These are phyloP conservation scores for Trichoderma koningiopsis DNA, from an alignment of 2,329 filamentous ascomycete species.

Conservation along the genomic window DNA sequence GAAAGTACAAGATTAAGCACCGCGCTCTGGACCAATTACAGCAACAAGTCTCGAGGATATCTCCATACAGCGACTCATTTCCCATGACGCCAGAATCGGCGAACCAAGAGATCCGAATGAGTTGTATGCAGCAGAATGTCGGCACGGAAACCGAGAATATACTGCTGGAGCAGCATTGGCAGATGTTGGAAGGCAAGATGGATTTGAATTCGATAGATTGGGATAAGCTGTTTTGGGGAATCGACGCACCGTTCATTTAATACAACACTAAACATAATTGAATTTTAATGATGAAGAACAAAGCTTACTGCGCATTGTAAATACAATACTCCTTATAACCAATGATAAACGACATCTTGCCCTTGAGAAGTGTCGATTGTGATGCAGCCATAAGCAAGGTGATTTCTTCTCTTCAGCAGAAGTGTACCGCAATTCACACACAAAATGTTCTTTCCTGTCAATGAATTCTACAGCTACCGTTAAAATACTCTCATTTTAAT, in stretches of 20 bases:
- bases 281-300: not conserved
- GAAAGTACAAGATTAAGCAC: constrained; percentile 37
- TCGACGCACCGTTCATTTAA: constrained; percentile 40
- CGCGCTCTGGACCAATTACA: constrained; percentile 31
- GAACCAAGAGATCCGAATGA: constrained; percentile 26
- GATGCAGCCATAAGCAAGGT: not conserved
- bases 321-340: not conserved
- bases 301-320: not conserved
- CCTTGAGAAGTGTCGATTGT: not conserved
- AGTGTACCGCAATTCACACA: not conserved
- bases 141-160: constrained; percentile 26
- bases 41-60: constrained; percentile 23
- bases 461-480: not conserved
- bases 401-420: not conserved
- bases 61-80: constrained; percentile 13
- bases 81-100: constrained; percentile 38
- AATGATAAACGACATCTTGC: not conserved
- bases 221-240: constrained; percentile 40
- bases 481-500: not conserved
- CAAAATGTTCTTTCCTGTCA: not conserved
- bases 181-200: constrained; percentile 35
- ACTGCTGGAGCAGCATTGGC: constrained; percentile 35
- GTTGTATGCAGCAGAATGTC: constrained; percentile 19
- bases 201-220: constrained; percentile 42
- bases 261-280: not conserved